Percentiles rank a stretch among this genome's conserved stretches.
Conservation (phyloP, 169 alveolate genomes). For the Eimeria mitis region DNA sequence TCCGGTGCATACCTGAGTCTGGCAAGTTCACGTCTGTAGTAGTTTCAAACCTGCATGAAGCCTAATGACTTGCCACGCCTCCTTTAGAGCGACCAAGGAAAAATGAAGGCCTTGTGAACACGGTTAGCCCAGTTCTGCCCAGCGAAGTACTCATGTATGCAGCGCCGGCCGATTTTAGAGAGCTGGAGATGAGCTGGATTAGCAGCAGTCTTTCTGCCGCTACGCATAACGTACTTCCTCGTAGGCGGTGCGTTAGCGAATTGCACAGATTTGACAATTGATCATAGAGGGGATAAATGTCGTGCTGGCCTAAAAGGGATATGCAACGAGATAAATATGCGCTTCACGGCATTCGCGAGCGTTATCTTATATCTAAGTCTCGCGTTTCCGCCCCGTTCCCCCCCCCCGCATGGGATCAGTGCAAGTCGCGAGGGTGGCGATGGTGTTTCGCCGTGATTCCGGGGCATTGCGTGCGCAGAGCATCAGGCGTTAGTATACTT, state of each 20-base stretch:
- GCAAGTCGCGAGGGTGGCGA: background rate
- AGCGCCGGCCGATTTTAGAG: background rate
- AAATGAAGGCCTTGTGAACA: background rate
- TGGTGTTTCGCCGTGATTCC: background rate
- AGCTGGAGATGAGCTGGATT: background rate
- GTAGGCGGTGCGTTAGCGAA: background rate
- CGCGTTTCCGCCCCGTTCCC: background rate
- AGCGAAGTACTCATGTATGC: background rate
- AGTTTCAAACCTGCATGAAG: background rate
- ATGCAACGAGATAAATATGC: background rate
- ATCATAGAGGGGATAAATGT: background rate
- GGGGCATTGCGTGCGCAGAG: background rate
- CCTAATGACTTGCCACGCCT: background rate
- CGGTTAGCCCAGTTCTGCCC: background rate
- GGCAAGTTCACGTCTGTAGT: background rate
- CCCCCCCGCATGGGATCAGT: background rate
- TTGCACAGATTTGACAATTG: background rate
- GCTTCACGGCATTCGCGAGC: background rate
- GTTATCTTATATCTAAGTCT: background rate
- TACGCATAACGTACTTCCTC: background rate
- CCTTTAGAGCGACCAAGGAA: background rate
- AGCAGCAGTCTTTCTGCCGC: background rate
- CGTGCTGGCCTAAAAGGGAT: background rate
- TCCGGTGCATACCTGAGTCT: background rate
- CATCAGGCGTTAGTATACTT: background rate